These are phyloP conservation scores for Porpolomopsis calyptriformis DNA, from an alignment of 768 basidiomycete species.

Conservation along the genomic window DNA sequence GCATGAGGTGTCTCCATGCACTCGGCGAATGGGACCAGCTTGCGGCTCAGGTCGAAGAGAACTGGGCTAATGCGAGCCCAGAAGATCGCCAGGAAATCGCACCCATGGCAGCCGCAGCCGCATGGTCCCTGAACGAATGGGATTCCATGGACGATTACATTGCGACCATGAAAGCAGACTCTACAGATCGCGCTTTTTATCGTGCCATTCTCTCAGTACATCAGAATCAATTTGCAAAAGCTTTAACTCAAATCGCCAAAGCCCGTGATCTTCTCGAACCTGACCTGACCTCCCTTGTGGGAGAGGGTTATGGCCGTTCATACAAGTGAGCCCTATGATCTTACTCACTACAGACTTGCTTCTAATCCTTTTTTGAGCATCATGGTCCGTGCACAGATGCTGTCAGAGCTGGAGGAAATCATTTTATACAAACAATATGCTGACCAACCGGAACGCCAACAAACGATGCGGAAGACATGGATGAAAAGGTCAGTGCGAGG, in stretches of 20 bases:
- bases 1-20: conserved; percentile 93
- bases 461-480: conserved; percentile 89
- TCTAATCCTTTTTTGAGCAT: conserved; percentile 38
- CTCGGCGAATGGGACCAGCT: conserved; percentile 96
- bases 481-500: conserved; percentile 66
- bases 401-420: conserved; percentile 96
- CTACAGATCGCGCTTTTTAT: conserved; percentile 92
- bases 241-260: conserved; percentile 79
- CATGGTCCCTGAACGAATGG: conserved; percentile 96
- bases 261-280: conserved; percentile 88
- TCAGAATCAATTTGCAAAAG: conserved; percentile 91
- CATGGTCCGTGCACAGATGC: conserved; percentile 96
- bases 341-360: not conserved
- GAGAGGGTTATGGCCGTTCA: conserved; percentile 93
- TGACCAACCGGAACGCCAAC: conserved; percentile 89
- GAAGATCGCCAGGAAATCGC: conserved; percentile 88
- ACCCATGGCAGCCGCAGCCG: conserved; percentile 93
- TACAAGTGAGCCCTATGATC: conserved; percentile 63
- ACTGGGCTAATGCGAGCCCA: conserved; percentile 73
- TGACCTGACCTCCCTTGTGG: conserved; percentile 83
- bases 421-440: conserved; percentile 90
- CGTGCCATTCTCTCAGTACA: conserved; percentile 92
- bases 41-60: conserved; percentile 73
- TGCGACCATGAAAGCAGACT: conserved; percentile 82
- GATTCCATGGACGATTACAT: conserved; percentile 98